Evolutionary conservation across 2,329 filamentous ascomycete species (phyloP).

Genomic region (Aspergillus brunneoviolaceus): DNA sequence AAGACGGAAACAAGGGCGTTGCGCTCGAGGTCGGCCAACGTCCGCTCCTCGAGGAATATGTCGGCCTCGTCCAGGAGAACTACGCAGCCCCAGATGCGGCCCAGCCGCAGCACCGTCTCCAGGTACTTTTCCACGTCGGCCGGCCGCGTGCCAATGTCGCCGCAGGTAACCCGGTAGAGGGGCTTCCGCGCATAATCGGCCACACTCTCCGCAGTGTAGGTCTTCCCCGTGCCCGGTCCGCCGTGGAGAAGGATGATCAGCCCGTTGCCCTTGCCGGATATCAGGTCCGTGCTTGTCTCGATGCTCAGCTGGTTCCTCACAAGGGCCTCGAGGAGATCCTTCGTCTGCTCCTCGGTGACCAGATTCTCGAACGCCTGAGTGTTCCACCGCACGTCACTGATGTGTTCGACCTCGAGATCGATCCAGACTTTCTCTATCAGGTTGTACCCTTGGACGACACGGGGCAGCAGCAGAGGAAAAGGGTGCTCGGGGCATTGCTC

Average conservation of each 20-base stretch:
- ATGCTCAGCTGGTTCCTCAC: too few relatives aligned
- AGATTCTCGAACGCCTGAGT: too few relatives aligned
- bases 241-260: slow-evolving; percentile 3
- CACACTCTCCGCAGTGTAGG: not conserved
- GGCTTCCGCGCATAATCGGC: too few relatives aligned
- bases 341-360: too few relatives aligned
- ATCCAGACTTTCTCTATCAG: too few relatives aligned
- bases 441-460: too few relatives aligned
- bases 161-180: not conserved
- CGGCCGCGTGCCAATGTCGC: slow-evolving; percentile 45
- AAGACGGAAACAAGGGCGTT: slow-evolving; percentile 47
- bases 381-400: too few relatives aligned
- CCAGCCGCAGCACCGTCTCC: slow-evolving; percentile 50
- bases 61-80: slow-evolving; percentile 52
- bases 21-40: slow-evolving; percentile 40
- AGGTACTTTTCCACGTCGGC: slow-evolving; percentile 27
- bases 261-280: not conserved
- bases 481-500: too few relatives aligned
- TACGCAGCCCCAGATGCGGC: slow-evolving; percentile 43
- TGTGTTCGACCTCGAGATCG: too few relatives aligned
- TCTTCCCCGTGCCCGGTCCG: not conserved
- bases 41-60: slow-evolving; percentile 35
- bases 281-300: too few relatives aligned
- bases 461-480: too few relatives aligned
- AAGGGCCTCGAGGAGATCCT: too few relatives aligned